phyloP scores from a whole-genome alignment of 768 basidiomycete species.

The Amanita jacksonii region DNA sequence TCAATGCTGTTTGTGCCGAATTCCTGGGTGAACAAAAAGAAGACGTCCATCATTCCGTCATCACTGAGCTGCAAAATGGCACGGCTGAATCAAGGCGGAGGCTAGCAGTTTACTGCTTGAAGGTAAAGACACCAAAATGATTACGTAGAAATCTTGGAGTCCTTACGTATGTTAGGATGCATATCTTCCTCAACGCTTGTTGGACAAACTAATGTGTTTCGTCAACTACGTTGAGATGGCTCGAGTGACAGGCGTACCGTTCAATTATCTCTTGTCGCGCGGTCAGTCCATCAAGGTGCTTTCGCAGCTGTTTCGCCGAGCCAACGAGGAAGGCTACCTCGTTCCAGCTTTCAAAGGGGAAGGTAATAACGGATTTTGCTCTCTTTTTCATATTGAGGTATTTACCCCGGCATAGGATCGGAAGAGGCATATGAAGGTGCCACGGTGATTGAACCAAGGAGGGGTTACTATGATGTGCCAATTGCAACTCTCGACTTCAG shows the following conservation, averaged over 20 bases:
- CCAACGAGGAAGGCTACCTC: conserved; percentile 85
- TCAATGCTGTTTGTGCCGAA: conserved; percentile 96
- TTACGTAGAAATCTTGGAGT: neutral
- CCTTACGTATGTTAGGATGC: conserved; percentile 58
- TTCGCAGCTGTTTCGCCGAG: conserved; percentile 90
- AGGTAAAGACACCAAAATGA: conserved; percentile 38
- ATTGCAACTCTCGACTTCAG: conserved; percentile 99
- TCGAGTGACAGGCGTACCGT: conserved; percentile 99
- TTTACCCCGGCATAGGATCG: conserved; percentile 36
- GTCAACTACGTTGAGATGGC: conserved; percentile 99
- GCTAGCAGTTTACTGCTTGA: conserved; percentile 94
- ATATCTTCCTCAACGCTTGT: conserved; percentile 89
- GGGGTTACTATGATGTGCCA: conserved; percentile 92
- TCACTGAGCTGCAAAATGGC: conserved; percentile 96
- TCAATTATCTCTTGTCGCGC: conserved; percentile 88
- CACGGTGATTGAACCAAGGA: conserved; percentile 95
- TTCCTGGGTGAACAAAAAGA: conserved; percentile 99
- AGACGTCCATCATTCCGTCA: conserved; percentile 97
- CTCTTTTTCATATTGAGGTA: conserved; percentile 1
- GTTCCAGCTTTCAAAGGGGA: conserved; percentile 81
- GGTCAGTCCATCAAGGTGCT: conserved; percentile 99
- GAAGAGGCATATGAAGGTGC: conserved; percentile 99
- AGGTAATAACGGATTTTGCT: conserved; percentile 33
- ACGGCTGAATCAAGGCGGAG: conserved; percentile 88
- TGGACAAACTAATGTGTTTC: conserved; percentile 99